Base-by-base conservation (phyloP, 768 basidiomycete genomes). In the Collybiopsis luxurians region DNA sequence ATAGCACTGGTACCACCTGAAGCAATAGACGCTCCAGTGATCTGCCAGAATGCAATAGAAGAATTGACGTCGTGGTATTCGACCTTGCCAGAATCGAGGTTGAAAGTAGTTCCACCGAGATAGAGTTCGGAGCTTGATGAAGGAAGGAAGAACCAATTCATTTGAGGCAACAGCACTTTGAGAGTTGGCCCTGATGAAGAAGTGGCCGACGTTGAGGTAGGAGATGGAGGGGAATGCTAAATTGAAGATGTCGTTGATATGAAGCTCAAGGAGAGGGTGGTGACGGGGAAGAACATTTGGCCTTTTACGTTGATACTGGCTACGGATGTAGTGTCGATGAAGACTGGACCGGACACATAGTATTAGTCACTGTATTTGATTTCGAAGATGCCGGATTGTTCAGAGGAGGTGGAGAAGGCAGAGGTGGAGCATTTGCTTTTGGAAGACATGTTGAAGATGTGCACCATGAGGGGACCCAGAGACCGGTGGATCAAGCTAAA, bases 31-130 rank as follows among this genome's bases (percentile, higher is more conserved):
- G 56, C 64, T 3, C 62, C 54, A 2, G 58, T 60, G 21, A 64
- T 61, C 55, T 70, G 65, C 69, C 69, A 70, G 58, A 68, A 70
- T 1, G 67, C 69, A 19, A 42, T 40, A 2, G 59, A 53, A n/a
- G 58, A 57, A 39, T 67, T 69, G 11, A 62, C 61, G 2, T 54
- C 48, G 57, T 63, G 58, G 55, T 71, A 80, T 28, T 73, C 74
- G 57, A 80, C 62, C 5, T 65, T 60, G 11, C 74, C 76, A 23
- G 75, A 73, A 68, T 77, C 85, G 56, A 74, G 64, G 13, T 60
- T 61, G 4, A 63, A 53, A 64, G 86, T 75, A 5, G 72, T 70
- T 23, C 81, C 84, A 13, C 84, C 84, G 46, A 86, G 67, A 58
- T 69, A 21, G 77, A 73, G 36, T 67, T 71, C 19, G 67, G 66